These are phyloP conservation scores for Astrephomene gubernaculifera DNA, from an alignment of 139 green algal species.

Conservation along the genomic window DNA sequence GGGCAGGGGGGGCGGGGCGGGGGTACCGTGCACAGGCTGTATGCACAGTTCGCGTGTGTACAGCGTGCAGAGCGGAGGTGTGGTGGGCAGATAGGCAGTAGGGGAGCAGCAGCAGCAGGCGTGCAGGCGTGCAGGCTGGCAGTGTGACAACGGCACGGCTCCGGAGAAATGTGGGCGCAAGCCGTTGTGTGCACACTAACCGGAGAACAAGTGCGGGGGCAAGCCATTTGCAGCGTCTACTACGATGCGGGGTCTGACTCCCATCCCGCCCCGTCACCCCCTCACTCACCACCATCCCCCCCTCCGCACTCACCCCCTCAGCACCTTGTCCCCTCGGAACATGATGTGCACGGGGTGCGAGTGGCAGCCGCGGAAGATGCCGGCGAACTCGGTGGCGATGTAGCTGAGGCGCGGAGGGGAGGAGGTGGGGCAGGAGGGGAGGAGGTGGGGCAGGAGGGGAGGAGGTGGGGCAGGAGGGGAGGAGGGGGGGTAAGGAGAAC, in stretches of 20 bases:
- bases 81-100: no score
- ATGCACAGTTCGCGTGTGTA: no score
- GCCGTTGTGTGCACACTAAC: no score
- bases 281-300: neutral
- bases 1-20: neutral
- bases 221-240: no score
- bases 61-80: neutral
- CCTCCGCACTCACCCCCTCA: conserved; percentile 61
- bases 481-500: neutral
- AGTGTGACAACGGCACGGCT: no score
- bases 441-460: neutral
- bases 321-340: conserved; percentile 75
- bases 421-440: neutral
- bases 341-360: conserved; percentile 78
- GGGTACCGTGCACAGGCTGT: no score
- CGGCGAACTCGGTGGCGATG: conserved; percentile 96
- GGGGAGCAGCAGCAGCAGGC: neutral
- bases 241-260: no score
- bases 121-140: no score
- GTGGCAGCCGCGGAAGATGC: conserved; percentile 91
- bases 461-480: neutral
- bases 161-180: no score
- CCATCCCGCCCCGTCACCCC: no score
- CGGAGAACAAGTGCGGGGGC: no score
- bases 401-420: conserved; percentile 73